These are phyloP conservation scores for Wickerhamomyces xylosicus DNA, from an alignment of 805 yeast species.

Conservation along the genomic window DNA sequence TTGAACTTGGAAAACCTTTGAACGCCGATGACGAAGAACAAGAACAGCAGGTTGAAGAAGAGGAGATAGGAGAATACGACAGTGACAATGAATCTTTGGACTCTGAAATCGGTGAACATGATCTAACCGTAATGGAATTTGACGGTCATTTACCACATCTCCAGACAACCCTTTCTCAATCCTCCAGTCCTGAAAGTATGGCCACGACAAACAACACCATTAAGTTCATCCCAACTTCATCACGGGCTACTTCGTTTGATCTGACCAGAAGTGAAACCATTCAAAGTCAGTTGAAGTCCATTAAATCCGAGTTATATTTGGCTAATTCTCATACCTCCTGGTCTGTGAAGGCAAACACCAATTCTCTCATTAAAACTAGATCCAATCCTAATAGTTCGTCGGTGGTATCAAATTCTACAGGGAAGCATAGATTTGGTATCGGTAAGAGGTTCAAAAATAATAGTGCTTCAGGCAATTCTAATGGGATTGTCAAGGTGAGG, in stretches of 20 bases:
- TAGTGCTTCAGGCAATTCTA: too few relatives aligned
- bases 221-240: not conserved
- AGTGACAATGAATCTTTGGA: not conserved
- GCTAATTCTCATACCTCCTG: too few relatives aligned
- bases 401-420: not conserved
- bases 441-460: not conserved
- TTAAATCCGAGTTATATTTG: not conserved
- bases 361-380: not conserved
- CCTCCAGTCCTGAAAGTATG: not conserved
- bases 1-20: conserved; percentile 3
- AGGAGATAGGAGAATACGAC: conserved; percentile 4
- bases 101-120: conserved; percentile 9
- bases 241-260: not conserved
- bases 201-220: conserved; percentile 1
- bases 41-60: conserved; percentile 4
- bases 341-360: not conserved
- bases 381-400: not conserved
- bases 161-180: not conserved
- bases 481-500: not conserved
- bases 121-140: conserved; percentile 17
- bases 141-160: conserved; percentile 7
- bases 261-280: not conserved
- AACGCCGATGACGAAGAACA: conserved; percentile 1
- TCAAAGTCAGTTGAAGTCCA: not conserved
- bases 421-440: not conserved